Percentiles rank a stretch among this genome's conserved stretches.
Evolutionary conservation across 805 yeast genomes (phyloP).

Genomic region (Monosporozyma solicola): DNA sequence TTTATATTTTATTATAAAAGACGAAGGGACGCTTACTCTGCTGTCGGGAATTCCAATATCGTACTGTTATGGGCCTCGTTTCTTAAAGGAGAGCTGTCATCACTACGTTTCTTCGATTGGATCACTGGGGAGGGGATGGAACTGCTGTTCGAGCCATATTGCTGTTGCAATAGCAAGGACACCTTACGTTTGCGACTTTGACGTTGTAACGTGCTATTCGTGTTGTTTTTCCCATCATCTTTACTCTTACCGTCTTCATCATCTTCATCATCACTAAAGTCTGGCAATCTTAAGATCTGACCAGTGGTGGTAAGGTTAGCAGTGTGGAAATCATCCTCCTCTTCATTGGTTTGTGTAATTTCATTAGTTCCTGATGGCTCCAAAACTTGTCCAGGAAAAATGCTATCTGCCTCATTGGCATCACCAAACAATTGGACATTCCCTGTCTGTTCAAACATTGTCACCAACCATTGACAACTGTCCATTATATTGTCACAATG

Average conservation of each 20-base stretch:
- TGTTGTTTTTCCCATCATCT: background rate
- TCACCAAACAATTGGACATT: constrained; percentile 41
- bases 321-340: constrained; percentile 12
- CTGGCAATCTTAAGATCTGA: constrained; percentile 19
- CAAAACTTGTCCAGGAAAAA: constrained; percentile 1
- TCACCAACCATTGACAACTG: constrained; percentile 66
- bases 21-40: background rate
- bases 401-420: background rate
- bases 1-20: background rate
- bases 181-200: constrained; percentile 27
- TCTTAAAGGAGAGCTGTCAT: constrained; percentile 5
- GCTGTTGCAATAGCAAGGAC: constrained; percentile 26
- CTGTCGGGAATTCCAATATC: constrained; percentile 2
- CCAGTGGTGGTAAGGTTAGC: constrained; percentile 22
- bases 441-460: constrained; percentile 68
- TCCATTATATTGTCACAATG: constrained; percentile 55
- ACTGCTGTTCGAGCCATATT: constrained; percentile 28
- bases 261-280: constrained; percentile 24
- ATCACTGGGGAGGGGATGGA: constrained; percentile 20
- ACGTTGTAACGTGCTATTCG: constrained; percentile 24
- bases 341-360: background rate
- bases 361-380: background rate
- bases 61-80: background rate
- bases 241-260: constrained; percentile 7
- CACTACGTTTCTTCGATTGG: background rate